phyloP scores from a whole-genome alignment of 345 rosid species.

The Corymbia maculata region DNA sequence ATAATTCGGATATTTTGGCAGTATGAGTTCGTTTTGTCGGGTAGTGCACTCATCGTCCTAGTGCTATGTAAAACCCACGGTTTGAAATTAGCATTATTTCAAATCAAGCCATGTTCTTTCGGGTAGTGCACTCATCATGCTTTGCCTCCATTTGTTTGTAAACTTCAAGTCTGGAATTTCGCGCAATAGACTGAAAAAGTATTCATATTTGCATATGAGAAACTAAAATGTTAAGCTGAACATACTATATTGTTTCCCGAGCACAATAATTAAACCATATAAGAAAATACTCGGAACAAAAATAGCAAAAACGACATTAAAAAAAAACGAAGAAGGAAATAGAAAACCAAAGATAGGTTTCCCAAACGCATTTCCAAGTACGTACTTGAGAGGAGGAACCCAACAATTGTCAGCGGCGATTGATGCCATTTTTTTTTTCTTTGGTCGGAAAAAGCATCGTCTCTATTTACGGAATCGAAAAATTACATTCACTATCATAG shows the following conservation, averaged over 20 bases:
- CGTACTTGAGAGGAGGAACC: constrained; percentile 84
- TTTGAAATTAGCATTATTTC: too few relatives aligned
- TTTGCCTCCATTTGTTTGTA: constrained; percentile 60
- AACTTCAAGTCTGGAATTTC: constrained; percentile 84
- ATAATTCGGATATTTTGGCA: too few relatives aligned
- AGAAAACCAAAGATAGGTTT: not conserved
- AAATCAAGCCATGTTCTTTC: too few relatives aligned
- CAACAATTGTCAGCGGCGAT: constrained; percentile 86
- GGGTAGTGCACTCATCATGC: too few relatives aligned
- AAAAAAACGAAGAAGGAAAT: not conserved
- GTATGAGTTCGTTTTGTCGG: too few relatives aligned
- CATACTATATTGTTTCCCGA: not conserved
- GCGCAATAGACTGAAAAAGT: constrained; percentile 43
- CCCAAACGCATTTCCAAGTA: not conserved
- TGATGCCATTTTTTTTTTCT: constrained; percentile 49
- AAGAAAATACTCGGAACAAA: not conserved
- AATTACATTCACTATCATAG: too few relatives aligned
- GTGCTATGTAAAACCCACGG: too few relatives aligned
- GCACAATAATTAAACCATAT: not conserved
- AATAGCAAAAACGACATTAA: not conserved
- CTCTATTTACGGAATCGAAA: too few relatives aligned
- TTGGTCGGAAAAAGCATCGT: too few relatives aligned
- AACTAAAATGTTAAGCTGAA: not conserved
- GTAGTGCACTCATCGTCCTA: too few relatives aligned
- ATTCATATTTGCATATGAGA: constrained; percentile 30